A percentile compares a stretch with the other conserved stretches of the same genome.
Conservation (phyloP, 2,329 filamentous ascomycete species). For the Epichloe amarillans region DNA sequence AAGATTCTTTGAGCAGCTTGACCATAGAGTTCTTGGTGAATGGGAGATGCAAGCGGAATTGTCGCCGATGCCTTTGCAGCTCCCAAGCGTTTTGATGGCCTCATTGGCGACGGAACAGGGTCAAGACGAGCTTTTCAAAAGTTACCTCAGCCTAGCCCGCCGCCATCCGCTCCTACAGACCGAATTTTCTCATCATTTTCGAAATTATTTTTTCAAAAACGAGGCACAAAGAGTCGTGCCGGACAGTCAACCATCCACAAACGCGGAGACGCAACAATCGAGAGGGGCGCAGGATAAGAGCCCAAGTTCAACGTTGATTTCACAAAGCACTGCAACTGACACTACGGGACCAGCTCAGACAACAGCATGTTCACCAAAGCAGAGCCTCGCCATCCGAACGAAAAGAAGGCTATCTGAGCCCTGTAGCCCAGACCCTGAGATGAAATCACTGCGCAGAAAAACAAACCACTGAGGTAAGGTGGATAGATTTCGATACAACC, state of each 20-base stretch:
- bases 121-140: neutral
- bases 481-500: too few relatives aligned
- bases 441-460: neutral
- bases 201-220: neutral
- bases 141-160: neutral
- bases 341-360: neutral
- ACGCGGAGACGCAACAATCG: neutral
- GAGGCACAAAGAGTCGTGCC: neutral
- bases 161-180: constrained; percentile 2
- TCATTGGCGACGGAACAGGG: neutral
- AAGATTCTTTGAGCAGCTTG: constrained; percentile 19
- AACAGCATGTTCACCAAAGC: neutral
- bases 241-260: neutral
- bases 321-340: neutral
- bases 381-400: neutral
- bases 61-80: constrained; percentile 20
- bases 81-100: constrained; percentile 14
- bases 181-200: constrained; percentile 1
- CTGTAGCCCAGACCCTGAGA: neutral
- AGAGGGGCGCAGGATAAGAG: neutral
- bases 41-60: constrained; percentile 16
- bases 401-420: neutral
- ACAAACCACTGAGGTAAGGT: too few relatives aligned
- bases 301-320: neutral
- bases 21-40: constrained; percentile 14